A percentile compares a stretch with the other conserved stretches of the same genome.
phyloP scores from a whole-genome alignment of 306 rosid genomes.

The Pyrus pyrifolia region DNA sequence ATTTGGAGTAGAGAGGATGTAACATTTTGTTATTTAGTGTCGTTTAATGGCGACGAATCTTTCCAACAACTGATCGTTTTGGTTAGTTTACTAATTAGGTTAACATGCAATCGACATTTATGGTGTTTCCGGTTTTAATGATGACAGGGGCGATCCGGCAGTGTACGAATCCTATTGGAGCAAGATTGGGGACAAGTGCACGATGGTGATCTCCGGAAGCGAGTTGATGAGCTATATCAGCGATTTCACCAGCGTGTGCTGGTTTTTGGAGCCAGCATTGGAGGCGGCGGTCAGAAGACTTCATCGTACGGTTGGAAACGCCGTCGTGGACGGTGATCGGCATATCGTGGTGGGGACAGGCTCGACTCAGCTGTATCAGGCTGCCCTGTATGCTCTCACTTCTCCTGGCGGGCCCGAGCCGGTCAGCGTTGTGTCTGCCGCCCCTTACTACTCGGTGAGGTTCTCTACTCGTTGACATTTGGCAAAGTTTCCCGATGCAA shows the following conservation, averaged over 20 bases:
- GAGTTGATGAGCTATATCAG: constrained; percentile 52
- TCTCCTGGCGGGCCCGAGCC: constrained; percentile 28
- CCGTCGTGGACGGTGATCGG: constrained; percentile 27
- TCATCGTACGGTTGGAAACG: constrained; percentile 59
- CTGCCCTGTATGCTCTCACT: constrained; percentile 57
- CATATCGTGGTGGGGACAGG: constrained; percentile 67
- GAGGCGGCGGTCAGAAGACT: constrained; percentile 38
- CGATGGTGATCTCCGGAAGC: constrained; percentile 48
- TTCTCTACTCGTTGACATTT: not conserved
- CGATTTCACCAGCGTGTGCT: constrained; percentile 37
- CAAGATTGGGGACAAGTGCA: constrained; percentile 42
- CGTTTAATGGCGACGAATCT: not conserved
- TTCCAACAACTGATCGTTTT: not conserved
- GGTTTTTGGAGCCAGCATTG: constrained; percentile 51
- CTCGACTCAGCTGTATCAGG: constrained; percentile 66
- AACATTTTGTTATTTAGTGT: not conserved
- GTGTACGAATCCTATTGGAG: constrained; percentile 45
- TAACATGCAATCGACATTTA: not conserved
- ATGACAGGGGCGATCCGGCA: constrained; percentile 61
- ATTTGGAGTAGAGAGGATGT: not conserved
- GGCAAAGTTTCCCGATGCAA: not conserved
- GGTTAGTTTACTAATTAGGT: not conserved
- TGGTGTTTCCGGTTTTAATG: not conserved
- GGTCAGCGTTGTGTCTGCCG: constrained; percentile 49
- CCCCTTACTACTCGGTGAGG: constrained; percentile 75